Conservation (phyloP, 176 grass and related monocot species). For the Lolium multiflorum region DNA sequence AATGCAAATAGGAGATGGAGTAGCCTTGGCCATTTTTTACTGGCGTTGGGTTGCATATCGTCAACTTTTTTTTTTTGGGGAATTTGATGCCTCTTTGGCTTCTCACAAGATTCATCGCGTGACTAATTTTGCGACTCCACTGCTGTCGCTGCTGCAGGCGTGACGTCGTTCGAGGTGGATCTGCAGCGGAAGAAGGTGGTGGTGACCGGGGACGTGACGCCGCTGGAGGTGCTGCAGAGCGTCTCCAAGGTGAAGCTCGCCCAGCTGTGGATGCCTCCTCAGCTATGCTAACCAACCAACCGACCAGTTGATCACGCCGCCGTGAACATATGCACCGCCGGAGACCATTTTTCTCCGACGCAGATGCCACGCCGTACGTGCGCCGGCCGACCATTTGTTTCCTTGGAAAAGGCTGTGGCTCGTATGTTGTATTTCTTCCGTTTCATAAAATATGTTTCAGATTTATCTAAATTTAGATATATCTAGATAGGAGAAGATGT, state of each 20-base stretch:
- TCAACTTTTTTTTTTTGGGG: too few relatives aligned
- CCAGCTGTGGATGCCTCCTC: constrained; percentile 62
- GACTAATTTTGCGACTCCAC: not conserved
- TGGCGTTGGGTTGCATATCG: rapidly evolving
- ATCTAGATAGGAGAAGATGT: too few relatives aligned
- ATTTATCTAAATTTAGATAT: too few relatives aligned
- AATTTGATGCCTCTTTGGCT: not conserved
- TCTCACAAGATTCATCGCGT: not conserved
- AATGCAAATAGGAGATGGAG: not conserved
- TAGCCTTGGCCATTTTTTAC: not conserved
- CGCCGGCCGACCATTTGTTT: not conserved
- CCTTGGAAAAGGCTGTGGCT: not conserved
- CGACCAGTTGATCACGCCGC: not conserved
- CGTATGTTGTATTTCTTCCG: too few relatives aligned
- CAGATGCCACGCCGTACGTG: too few relatives aligned
- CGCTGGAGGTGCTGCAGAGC: constrained; percentile 82
- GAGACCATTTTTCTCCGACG: not conserved
- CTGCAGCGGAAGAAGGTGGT: constrained; percentile 85
- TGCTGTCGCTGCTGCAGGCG: not conserved
- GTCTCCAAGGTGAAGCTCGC: constrained; percentile 93
- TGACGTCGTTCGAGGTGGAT: constrained; percentile 54
- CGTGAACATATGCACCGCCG: not conserved
- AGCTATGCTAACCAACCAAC: not conserved
- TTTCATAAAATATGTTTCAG: too few relatives aligned
- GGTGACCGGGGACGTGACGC: constrained; percentile 79